Conservation (phyloP, 2,329 filamentous ascomycete genomes). For the Ramularia collo-cygni region DNA sequence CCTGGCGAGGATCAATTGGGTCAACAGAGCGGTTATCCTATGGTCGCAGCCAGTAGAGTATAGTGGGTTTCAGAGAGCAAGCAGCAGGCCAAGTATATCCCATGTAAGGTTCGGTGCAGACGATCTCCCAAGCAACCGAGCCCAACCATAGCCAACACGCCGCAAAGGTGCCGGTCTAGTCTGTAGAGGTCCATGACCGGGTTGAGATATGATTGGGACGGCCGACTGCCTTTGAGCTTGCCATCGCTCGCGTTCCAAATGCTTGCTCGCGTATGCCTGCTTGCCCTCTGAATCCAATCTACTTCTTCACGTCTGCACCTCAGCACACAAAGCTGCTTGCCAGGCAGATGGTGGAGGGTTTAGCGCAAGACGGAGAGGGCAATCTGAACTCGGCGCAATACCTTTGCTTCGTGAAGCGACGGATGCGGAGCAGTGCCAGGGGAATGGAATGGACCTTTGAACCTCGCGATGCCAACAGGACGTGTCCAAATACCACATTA, state of each 20-base stretch:
- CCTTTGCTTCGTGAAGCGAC: constrained; percentile 17
- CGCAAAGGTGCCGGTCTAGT: not conserved
- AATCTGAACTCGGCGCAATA: constrained; percentile 7
- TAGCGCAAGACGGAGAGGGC: constrained; percentile 13
- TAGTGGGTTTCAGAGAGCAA: constrained; percentile 14
- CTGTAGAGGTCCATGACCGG: too few species aligned
- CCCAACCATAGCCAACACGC: too few species aligned
- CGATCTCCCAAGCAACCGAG: too few species aligned
- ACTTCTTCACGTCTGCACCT: constrained; percentile 20
- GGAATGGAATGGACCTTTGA: constrained; percentile 6
- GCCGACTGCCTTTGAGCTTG: too few species aligned
- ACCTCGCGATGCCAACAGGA: constrained; percentile 7
- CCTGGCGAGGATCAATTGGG: constrained; percentile 1
- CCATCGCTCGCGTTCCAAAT: too few species aligned
- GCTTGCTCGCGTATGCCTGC: constrained; percentile 8
- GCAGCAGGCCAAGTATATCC: constrained; percentile 6
- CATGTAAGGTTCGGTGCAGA: too few species aligned
- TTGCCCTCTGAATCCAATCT: constrained; percentile 15
- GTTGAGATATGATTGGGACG: too few species aligned
- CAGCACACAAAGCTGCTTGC: constrained; percentile 22
- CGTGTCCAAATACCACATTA: constrained; percentile 6
- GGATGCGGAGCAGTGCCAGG: constrained; percentile 10
- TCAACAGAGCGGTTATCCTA: not conserved
- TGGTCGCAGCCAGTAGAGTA: not conserved
- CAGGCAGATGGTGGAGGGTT: constrained; percentile 22